Evolutionary conservation across 1,284 basidiomycete species (phyloP), one percentile per base, ranked within the genome.

Genomic region (Agaricales sp.): DNA sequence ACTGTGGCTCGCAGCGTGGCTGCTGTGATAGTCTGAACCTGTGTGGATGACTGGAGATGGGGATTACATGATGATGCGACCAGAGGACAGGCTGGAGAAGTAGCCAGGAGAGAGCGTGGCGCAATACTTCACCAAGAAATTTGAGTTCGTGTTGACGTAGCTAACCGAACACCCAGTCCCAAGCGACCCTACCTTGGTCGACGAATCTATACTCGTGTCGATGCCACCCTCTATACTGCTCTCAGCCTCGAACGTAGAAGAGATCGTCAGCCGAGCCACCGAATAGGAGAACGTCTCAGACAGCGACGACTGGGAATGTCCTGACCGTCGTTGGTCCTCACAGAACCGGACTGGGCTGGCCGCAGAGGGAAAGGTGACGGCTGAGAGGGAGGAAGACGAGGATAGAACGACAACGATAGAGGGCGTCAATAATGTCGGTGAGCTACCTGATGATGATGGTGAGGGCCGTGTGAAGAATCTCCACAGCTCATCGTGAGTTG

Each of bases 401-500:
- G 41, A 8, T 19, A 19, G 20, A 12, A 50, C 43, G 24, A 50
- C 51, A 21, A 45, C 47, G 18, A 45, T 52, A 20, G 50, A 53
- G 21, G 46, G 38, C 2, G 49, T 46, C 11, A 49, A 26, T 8
- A 25, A 49, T 43, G 51, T 52, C 22, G 16, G 35, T 20, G 35
- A 23, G 12, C 59, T 13, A 48, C 49, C 22, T 30, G 25, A 25
- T 19, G 52, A 45, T 49, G 46, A 41, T 47, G 37, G 38, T 1
- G 35, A 13, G 3, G 66, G 57, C 46, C 66, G 66, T 49, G 75
- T 83, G 68, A 98, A 95, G 62, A 95, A 93, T 2, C 73, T 70
- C 87, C 86, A 92, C 2, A 97, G 73, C 63, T 97, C 94, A 57
- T 92, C 85, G 53, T 92, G 80, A 0, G 82, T 84, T 3, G 91